Evolutionary conservation across 345 rosid species (phyloP).

Genomic region (Pelargonium nanum): DNA sequence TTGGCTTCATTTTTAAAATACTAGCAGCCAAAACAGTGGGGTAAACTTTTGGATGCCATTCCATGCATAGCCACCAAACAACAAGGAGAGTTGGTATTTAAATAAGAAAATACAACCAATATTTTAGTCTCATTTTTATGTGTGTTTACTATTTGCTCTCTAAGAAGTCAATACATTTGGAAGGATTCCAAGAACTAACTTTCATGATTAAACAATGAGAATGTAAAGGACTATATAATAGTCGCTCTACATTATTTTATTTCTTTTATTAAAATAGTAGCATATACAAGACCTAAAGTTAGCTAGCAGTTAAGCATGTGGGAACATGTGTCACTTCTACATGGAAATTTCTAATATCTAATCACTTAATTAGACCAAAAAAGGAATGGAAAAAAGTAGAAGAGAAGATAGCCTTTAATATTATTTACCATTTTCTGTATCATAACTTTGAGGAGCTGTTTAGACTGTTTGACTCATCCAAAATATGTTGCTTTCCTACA

Average conservation of each 20-base stretch:
- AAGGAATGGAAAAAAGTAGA: no score
- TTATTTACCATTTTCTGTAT: background rate
- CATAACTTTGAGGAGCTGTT: background rate
- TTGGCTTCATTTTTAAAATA: conserved; percentile 8
- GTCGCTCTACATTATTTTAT: background rate
- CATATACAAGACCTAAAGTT: background rate
- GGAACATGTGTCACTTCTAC: background rate
- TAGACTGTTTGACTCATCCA: background rate
- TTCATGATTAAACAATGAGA: background rate
- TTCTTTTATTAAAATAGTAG: background rate
- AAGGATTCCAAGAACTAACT: background rate
- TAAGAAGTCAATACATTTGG: background rate
- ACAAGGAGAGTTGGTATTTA: background rate
- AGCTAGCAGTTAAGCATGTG: background rate
- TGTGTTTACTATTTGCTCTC: background rate
- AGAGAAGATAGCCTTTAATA: no score
- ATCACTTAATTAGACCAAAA: no score
- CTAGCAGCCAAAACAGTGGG: conserved; percentile 10
- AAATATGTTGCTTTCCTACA: background rate
- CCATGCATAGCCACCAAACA: background rate
- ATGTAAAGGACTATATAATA: background rate
- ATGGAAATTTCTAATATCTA: no score
- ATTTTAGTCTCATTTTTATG: background rate
- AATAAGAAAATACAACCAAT: background rate
- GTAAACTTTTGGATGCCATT: conserved; percentile 6